Conservation (phyloP, 441 rosid genomes). For the Manihot esculenta region DNA sequence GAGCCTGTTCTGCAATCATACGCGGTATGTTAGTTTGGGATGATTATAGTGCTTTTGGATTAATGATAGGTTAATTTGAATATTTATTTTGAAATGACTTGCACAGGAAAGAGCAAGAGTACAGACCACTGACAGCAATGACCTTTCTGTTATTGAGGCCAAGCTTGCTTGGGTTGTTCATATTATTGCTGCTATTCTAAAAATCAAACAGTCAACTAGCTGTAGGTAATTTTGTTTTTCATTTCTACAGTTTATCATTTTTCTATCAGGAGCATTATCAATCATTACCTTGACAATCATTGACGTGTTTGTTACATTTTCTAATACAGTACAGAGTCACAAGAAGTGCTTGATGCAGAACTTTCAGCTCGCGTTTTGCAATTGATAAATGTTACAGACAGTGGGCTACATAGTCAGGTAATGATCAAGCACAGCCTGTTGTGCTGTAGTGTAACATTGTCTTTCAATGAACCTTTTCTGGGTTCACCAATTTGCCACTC, state of each 20-base stretch:
- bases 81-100: constrained; percentile 14
- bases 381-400: constrained; percentile 85
- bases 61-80: constrained; percentile 12
- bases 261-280: neutral
- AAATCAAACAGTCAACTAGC: constrained; percentile 84
- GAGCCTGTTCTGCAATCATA: constrained; percentile 96
- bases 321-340: constrained; percentile 83
- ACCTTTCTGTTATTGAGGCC: constrained; percentile 82
- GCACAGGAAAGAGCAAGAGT: constrained; percentile 75
- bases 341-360: constrained; percentile 98
- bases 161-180: constrained; percentile 98
- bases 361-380: constrained; percentile 98
- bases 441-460: neutral
- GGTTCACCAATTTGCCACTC: neutral
- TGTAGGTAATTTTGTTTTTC: constrained; percentile 60
- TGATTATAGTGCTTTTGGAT: constrained; percentile 11
- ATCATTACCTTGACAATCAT: constrained; percentile 4
- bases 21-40: constrained; percentile 52
- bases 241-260: constrained; percentile 12
- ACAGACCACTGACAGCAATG: constrained; percentile 60
- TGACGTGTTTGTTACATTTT: constrained; percentile 16
- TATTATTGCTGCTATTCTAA: constrained; percentile 90
- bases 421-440: constrained; percentile 6
- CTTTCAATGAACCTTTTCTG: neutral
- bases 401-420: constrained; percentile 95